These are phyloP conservation scores for Podaxis rugospora DNA, from an alignment of 768 basidiomycete species.

Conservation along the genomic window DNA sequence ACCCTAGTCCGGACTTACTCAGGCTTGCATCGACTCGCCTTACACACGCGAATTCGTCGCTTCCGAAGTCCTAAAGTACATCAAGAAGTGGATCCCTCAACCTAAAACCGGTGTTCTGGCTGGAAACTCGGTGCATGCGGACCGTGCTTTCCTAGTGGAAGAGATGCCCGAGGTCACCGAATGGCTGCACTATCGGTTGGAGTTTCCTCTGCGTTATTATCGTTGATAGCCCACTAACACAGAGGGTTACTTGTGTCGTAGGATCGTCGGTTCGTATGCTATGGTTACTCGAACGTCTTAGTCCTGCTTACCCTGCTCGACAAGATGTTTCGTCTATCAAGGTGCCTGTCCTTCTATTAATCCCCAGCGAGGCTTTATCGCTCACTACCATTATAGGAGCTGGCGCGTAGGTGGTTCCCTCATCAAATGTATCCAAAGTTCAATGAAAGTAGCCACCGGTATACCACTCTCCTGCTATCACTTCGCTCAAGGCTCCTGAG, in stretches of 20 bases:
- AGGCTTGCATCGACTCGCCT: conserved; percentile 71
- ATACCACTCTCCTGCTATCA: not conserved
- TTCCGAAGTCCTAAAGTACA: conserved; percentile 62
- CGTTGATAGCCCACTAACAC: not conserved
- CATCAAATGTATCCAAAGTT: conserved; percentile 24
- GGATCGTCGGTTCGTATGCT: conserved; percentile 62
- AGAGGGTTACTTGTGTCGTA: conserved; percentile 17
- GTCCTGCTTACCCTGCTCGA: not conserved
- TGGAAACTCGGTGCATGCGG: conserved; percentile 84
- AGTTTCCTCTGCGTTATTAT: conserved; percentile 1
- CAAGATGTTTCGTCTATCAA: conserved; percentile 84
- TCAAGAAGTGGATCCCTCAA: conserved; percentile 81
- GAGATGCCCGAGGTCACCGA: conserved; percentile 81
- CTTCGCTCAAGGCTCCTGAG: not conserved
- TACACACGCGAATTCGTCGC: conserved; percentile 58
- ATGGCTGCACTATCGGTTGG: conserved; percentile 77
- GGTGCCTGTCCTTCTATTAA: conserved; percentile 29
- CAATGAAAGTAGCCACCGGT: conserved; percentile 57
- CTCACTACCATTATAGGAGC: conserved; percentile 42
- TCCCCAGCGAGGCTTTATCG: not conserved
- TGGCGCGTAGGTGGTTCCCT: conserved; percentile 70
- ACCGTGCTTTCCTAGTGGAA: conserved; percentile 64
- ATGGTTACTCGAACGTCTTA: not conserved
- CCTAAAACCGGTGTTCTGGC: conserved; percentile 66
- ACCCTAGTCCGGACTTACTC: conserved; percentile 73